Percentiles rank a stretch among this genome's conserved stretches.
Evolutionary conservation across 208 protist species (phyloP).

Genomic region (Endotrypanum monterogeii): DNA sequence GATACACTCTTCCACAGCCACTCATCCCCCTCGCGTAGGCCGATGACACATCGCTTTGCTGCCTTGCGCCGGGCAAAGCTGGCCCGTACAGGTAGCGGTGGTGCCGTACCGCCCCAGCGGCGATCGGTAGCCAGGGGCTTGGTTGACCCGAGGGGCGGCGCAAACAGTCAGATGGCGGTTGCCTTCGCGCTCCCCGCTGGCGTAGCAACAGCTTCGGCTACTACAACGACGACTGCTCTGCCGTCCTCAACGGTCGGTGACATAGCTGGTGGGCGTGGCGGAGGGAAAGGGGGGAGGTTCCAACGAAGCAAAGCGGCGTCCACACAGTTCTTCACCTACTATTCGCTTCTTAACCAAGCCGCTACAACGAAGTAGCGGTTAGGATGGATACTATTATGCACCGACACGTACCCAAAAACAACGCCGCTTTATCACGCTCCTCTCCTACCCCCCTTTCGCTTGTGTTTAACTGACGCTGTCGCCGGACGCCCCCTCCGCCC

Average conservation of each 20-base stretch:
- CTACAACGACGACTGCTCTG: background rate
- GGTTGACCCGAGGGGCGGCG: background rate
- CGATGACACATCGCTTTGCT: background rate
- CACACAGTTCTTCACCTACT: conserved; percentile 12
- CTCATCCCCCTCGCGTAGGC: background rate
- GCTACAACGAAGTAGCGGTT: conserved; percentile 20
- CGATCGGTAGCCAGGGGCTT: background rate
- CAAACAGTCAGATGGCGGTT: no score
- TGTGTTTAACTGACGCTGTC: no score
- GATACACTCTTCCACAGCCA: background rate
- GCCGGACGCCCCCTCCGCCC: no score
- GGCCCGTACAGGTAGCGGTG: conserved; percentile 25
- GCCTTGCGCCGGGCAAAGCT: conserved; percentile 16
- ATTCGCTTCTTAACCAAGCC: background rate
- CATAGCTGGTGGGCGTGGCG: background rate
- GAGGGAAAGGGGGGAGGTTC: background rate
- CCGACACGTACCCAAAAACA: no score
- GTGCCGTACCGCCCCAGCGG: background rate
- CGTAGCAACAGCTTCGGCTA: background rate
- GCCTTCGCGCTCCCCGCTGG: background rate
- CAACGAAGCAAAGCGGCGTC: background rate
- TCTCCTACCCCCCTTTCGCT: no score
- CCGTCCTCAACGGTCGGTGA: background rate
- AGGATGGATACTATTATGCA: no score
- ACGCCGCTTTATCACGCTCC: no score